Evolutionary conservation across 305 asterid species (phyloP).

Genomic region (Fraxinus sp.): DNA sequence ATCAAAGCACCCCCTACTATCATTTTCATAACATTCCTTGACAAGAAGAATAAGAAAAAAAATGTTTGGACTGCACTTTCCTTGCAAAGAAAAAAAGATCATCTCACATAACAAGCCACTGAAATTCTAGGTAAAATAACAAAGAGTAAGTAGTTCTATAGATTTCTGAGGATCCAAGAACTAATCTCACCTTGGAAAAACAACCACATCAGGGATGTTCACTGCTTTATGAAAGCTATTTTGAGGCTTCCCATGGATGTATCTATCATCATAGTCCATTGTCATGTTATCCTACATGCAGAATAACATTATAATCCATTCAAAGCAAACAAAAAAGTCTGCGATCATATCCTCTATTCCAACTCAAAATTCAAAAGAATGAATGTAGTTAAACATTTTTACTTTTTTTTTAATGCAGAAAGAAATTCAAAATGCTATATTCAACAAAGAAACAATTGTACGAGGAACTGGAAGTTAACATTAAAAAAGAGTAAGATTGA

Average conservation of each 20-base stretch:
- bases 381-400: background rate
- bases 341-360: background rate
- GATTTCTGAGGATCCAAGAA: conserved; percentile 14
- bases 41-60: background rate
- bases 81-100: background rate
- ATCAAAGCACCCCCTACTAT: background rate
- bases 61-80: background rate
- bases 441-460: background rate
- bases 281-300: conserved; percentile 65
- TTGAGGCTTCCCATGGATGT: conserved; percentile 91
- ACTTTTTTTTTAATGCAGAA: background rate
- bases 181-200: conserved; percentile 67
- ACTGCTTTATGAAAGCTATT: conserved; percentile 91
- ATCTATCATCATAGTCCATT: conserved; percentile 81
- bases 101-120: background rate
- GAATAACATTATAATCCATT: conserved; percentile 19
- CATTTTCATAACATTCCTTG: background rate
- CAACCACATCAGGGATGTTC: conserved; percentile 83
- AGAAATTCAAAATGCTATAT: conserved; percentile 3
- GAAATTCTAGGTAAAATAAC: conserved; percentile 1
- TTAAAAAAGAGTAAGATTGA: background rate
- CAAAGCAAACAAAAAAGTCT: background rate
- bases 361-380: background rate
- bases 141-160: background rate
- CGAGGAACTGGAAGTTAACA: background rate